A percentile compares a stretch with the other conserved stretches of the same genome.
phyloP scores from a whole-genome alignment of 345 rosid genomes.

The rapeseed (Brassica napus) region Da-Ae NC_063446.1:39286501-39287000 shows the following conservation, averaged over 20 bases:
- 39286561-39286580: conserved; percentile 25
- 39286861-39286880: conserved; percentile 26
- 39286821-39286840: conserved; percentile 4
- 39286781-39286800: neutral
- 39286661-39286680: too few relatives aligned
- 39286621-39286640: too few relatives aligned
- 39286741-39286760: too few relatives aligned
- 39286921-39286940: conserved; percentile 10
- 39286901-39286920: conserved; percentile 21
- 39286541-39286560: conserved; percentile 17
- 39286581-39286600: conserved; percentile 44
- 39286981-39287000: neutral
- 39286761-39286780: too few relatives aligned
- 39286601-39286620: neutral
- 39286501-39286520: neutral
- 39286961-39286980: neutral
- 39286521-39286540: conserved; percentile 3
- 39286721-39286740: too few relatives aligned
- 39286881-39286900: conserved; percentile 26
- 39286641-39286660: too few relatives aligned
- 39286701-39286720: too few relatives aligned
- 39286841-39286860: conserved; percentile 16
- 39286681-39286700: too few relatives aligned
- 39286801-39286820: neutral
- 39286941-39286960: conserved; percentile 31